Evolutionary conservation across 345 rosid genomes (phyloP).

Genomic region (Durio zibethinus): DNA sequence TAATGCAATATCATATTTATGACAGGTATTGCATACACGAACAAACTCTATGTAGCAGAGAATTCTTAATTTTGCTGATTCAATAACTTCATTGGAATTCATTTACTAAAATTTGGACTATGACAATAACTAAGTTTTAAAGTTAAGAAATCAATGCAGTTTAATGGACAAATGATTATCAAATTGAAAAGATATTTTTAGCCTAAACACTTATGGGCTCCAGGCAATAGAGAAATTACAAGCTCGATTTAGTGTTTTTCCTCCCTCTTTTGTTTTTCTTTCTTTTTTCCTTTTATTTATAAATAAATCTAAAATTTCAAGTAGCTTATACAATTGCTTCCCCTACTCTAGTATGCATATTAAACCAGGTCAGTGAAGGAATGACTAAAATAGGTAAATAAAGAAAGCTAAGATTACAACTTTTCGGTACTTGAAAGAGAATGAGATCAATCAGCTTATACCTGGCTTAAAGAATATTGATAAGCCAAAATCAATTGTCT

Average conservation of each 20-base stretch:
- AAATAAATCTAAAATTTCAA: not conserved
- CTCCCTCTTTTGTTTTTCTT: no score
- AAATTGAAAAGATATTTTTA: not conserved
- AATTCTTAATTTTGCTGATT: not conserved
- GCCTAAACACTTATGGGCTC: not conserved
- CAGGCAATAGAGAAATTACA: not conserved
- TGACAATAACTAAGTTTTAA: not conserved
- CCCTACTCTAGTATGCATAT: not conserved
- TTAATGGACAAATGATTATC: no score
- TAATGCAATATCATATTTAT: not conserved
- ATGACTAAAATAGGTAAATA: not conserved
- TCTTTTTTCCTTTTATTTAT: not conserved
- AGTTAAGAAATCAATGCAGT: not conserved
- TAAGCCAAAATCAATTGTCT: conserved; percentile 85
- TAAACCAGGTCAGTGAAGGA: not conserved
- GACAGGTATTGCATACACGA: not conserved
- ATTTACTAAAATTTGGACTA: not conserved
- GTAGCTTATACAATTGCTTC: not conserved
- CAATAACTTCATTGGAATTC: not conserved
- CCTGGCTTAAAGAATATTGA: conserved; percentile 89
- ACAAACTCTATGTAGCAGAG: not conserved
- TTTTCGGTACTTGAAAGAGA: not conserved
- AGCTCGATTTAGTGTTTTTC: not conserved
- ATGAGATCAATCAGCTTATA: conserved; percentile 18
- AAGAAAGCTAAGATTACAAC: not conserved